Evolutionary conservation across 805 yeast species (phyloP).

Genomic region (Lipomyces oligophaga): DNA sequence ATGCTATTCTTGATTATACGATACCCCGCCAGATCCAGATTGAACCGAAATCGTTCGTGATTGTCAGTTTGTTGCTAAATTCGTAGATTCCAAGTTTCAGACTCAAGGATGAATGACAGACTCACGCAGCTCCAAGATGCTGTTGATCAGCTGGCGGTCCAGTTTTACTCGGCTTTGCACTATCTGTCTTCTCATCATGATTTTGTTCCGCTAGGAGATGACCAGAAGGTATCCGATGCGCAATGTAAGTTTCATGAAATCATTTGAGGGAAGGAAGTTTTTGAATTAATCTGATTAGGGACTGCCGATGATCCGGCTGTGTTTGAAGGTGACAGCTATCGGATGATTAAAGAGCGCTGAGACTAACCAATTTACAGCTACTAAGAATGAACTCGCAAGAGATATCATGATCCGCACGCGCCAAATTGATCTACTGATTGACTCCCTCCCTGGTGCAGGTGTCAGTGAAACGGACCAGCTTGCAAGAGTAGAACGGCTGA

Average conservation of each 20-base stretch:
- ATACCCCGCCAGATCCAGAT: no score
- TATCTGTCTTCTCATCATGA: constrained; percentile 48
- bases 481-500: constrained; percentile 56
- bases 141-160: constrained; percentile 31
- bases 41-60: no score
- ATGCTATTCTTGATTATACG: no score
- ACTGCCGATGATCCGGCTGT: constrained; percentile 21
- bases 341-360: no score
- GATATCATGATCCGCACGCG: constrained; percentile 82
- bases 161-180: constrained; percentile 31
- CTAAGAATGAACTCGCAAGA: constrained; percentile 71
- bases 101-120: constrained; percentile 27
- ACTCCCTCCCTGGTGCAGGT: constrained; percentile 89
- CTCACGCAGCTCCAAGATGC: constrained; percentile 32
- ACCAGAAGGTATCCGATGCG: constrained; percentile 22
- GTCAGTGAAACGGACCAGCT: constrained; percentile 74
- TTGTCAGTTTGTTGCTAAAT: no score
- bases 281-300: constrained; percentile 6
- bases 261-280: background rate
- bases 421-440: constrained; percentile 80
- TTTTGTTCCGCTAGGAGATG: constrained; percentile 39
- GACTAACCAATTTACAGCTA: no score
- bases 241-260: constrained; percentile 19
- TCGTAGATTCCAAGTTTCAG: no score
- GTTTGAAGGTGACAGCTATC: constrained; percentile 26